Conservation (phyloP, 73 alveolate species). For the Blepharisma japonicum region DNA sequence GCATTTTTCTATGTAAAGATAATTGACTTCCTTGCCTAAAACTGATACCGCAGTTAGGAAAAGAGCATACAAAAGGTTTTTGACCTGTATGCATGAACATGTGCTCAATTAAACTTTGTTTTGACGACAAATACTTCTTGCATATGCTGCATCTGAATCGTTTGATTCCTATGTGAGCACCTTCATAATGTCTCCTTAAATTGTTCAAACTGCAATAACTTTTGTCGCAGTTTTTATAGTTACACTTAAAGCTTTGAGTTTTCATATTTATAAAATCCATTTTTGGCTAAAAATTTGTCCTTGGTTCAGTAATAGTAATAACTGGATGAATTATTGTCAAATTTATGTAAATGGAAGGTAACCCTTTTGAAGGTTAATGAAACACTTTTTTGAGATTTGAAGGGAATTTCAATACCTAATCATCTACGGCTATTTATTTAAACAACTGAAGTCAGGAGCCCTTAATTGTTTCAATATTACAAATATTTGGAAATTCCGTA, state of each 20-base stretch:
- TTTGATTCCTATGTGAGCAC: constrained; percentile 37
- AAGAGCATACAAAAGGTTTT: constrained; percentile 57
- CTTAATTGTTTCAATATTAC: no score
- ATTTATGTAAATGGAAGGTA: no score
- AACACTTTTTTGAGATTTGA: no score
- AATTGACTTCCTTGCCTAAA: constrained; percentile 57
- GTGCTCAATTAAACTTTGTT: constrained; percentile 58
- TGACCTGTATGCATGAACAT: constrained; percentile 44
- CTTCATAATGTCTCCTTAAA: constrained; percentile 49
- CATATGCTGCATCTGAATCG: constrained; percentile 42
- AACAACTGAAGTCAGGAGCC: no score
- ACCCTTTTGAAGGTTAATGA: no score
- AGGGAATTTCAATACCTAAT: no score
- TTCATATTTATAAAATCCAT: neutral
- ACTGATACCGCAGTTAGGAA: constrained; percentile 43
- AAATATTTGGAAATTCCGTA: no score
- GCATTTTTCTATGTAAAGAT: constrained; percentile 58
- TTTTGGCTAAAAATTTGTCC: neutral
- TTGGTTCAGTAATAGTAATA: no score
- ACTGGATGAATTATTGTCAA: no score
- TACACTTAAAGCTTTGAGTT: constrained; percentile 29
- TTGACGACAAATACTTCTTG: constrained; percentile 44
- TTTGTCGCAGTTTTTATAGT: constrained; percentile 42
- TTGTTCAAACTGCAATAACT: constrained; percentile 45
- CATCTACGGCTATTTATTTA: no score